A percentile compares a stretch with the other conserved stretches of the same genome.
phyloP scores from a whole-genome alignment of 2,329 filamentous ascomycete species.

The Zymoseptoria ardabiliae region DNA sequence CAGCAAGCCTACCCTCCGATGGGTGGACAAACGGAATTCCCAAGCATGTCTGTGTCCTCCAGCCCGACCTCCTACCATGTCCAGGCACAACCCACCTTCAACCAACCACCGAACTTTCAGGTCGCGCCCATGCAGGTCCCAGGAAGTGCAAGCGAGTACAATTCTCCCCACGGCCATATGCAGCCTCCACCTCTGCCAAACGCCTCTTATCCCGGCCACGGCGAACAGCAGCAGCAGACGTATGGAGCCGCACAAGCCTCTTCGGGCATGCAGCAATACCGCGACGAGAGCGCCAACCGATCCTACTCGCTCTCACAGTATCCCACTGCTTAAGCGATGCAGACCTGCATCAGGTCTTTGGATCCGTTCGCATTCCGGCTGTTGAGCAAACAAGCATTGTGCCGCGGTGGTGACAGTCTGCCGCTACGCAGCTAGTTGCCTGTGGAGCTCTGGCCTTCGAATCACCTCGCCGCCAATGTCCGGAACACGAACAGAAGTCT shows the following conservation, averaged over 20 bases:
- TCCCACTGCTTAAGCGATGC: constrained; percentile 14
- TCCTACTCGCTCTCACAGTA: constrained; percentile 22
- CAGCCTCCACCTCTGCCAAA: constrained; percentile 21
- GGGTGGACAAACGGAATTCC: constrained; percentile 17
- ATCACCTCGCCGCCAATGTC: no score
- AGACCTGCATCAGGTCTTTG: background rate
- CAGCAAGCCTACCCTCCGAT: constrained; percentile 15
- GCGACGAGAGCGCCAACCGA: constrained; percentile 17
- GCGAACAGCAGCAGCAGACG: constrained; percentile 14
- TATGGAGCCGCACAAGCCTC: constrained; percentile 16
- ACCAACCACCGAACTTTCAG: constrained; percentile 14
- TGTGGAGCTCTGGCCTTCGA: background rate
- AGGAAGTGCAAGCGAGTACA: constrained; percentile 14
- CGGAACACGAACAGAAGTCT: no score
- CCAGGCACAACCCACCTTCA: constrained; percentile 9
- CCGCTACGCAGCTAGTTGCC: background rate
- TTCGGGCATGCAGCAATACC: constrained; percentile 18
- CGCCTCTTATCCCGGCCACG: constrained; percentile 13
- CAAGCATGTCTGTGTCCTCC: constrained; percentile 20
- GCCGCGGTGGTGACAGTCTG: background rate
- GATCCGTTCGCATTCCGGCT: background rate
- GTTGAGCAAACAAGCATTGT: background rate
- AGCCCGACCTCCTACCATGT: constrained; percentile 18
- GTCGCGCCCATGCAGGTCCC: constrained; percentile 19
- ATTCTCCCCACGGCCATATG: constrained; percentile 20